These are phyloP conservation scores for Stachybotrys chartarum DNA, from an alignment of 2,329 filamentous ascomycete genomes.

Conservation along the genomic window DNA sequence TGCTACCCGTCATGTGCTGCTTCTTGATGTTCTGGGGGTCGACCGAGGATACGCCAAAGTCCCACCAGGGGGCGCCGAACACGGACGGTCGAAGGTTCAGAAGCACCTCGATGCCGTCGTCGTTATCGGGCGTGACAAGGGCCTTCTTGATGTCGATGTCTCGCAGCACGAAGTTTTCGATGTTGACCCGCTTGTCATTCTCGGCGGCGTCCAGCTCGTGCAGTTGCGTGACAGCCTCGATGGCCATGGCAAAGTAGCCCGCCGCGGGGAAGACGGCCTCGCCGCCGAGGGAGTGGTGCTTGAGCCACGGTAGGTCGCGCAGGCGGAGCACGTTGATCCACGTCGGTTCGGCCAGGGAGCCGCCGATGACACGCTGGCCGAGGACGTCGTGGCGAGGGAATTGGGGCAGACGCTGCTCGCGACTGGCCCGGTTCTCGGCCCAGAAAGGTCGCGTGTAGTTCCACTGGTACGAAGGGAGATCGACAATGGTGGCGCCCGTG, in stretches of 20 bases:
- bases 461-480: constrained; percentile 24
- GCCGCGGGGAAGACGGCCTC: constrained; percentile 35
- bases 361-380: constrained; percentile 20
- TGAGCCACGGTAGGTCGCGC: constrained; percentile 44
- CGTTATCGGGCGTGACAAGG: constrained; percentile 19
- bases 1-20: constrained; percentile 18
- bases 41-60: constrained; percentile 21
- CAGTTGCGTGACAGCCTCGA: constrained; percentile 27
- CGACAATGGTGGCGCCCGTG: constrained; percentile 6
- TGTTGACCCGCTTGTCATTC: neutral
- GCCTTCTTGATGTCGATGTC: constrained; percentile 22
- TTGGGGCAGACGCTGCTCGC: constrained; percentile 29
- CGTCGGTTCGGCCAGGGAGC: constrained; percentile 19
- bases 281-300: constrained; percentile 48
- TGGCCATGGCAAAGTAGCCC: constrained; percentile 32
- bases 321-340: constrained; percentile 41
- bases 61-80: constrained; percentile 12
- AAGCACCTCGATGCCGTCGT: constrained; percentile 16
- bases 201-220: neutral
- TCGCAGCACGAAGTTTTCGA: constrained; percentile 12
- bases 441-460: constrained; percentile 21
- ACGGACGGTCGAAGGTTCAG: constrained; percentile 5
- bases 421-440: constrained; percentile 13
- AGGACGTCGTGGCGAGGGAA: constrained; percentile 33
- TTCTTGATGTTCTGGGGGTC: constrained; percentile 8